phyloP scores from a whole-genome alignment of 2,329 filamentous ascomycete species.

The Dichotomopilus funicola region DNA sequence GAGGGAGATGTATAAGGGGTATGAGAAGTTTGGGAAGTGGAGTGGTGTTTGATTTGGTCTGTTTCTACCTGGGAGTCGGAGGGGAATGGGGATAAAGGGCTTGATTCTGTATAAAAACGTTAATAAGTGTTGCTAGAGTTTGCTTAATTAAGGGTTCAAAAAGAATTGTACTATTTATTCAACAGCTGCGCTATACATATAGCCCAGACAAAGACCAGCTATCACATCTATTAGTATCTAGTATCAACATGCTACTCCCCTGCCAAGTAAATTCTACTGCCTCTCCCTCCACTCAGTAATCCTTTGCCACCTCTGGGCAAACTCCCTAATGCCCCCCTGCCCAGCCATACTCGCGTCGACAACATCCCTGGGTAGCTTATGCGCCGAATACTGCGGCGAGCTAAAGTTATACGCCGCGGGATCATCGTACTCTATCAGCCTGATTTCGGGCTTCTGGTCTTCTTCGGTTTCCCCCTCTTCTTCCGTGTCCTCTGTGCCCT shows the following conservation, averaged over 20 bases:
- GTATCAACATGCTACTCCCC: too few relatives aligned
- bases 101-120: background rate
- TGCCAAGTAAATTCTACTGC: background rate
- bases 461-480: conserved; percentile 55
- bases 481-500: conserved; percentile 52
- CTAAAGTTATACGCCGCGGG: conserved; percentile 83
- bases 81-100: background rate
- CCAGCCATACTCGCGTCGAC: conserved; percentile 65
- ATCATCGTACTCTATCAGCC: conserved; percentile 76
- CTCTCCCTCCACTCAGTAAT: conserved; percentile 29
- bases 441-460: conserved; percentile 67
- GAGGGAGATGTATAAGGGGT: conserved; percentile 52
- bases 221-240: too few relatives aligned
- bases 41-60: conserved; percentile 42
- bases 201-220: too few relatives aligned
- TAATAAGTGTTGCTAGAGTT: too few relatives aligned
- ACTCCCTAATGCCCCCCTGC: conserved; percentile 72
- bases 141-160: too few relatives aligned
- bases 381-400: conserved; percentile 83
- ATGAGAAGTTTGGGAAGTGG: conserved; percentile 59
- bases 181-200: too few relatives aligned
- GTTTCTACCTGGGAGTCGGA: background rate
- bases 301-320: conserved; percentile 68
- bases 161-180: too few relatives aligned
- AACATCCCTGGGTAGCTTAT: conserved; percentile 91